Percentiles rank a stretch among this genome's conserved stretches.
phyloP scores from a whole-genome alignment of 2,329 filamentous ascomycete genomes.

The Blastomyces emzantsi region DNA sequence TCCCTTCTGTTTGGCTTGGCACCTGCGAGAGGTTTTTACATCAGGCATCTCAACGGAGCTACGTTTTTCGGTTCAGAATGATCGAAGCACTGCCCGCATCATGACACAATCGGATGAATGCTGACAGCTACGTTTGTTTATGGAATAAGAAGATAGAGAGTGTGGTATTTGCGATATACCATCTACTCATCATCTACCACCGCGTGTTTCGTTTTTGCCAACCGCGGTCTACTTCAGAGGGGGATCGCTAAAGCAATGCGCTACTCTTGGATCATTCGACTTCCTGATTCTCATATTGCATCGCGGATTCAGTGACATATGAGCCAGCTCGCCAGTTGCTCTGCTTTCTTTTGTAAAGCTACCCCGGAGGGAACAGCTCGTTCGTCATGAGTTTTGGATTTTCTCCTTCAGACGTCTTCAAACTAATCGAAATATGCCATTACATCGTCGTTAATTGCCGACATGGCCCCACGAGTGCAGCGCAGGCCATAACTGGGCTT shows the following conservation, averaged over 20 bases:
- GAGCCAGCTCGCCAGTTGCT: not conserved
- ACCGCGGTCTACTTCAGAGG: not conserved
- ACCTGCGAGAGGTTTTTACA: not conserved
- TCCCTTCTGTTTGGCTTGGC: not conserved
- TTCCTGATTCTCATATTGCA: not conserved
- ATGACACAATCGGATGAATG: not conserved
- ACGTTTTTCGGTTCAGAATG: not conserved
- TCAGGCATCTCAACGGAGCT: not conserved
- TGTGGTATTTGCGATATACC: not conserved
- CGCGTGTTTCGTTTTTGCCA: not conserved
- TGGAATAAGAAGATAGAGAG: not conserved
- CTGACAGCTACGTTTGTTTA: not conserved
- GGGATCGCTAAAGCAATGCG: not conserved
- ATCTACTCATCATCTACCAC: not conserved
- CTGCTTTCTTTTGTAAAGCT: not conserved
- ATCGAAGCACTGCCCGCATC: not conserved
- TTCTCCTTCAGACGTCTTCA: conserved; percentile 15
- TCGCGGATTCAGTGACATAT: not conserved
- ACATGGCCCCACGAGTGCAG: conserved; percentile 13
- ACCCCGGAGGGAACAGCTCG: not conserved
- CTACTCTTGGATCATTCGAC: not conserved
- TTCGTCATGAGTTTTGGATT: conserved; percentile 17
- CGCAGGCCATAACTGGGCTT: conserved; percentile 9
- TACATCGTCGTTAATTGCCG: conserved; percentile 13
- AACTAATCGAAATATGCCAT: conserved; percentile 14